Evolutionary conservation across 2,329 filamentous ascomycete species (phyloP).

Genomic region (Penicillium sp.): DNA sequence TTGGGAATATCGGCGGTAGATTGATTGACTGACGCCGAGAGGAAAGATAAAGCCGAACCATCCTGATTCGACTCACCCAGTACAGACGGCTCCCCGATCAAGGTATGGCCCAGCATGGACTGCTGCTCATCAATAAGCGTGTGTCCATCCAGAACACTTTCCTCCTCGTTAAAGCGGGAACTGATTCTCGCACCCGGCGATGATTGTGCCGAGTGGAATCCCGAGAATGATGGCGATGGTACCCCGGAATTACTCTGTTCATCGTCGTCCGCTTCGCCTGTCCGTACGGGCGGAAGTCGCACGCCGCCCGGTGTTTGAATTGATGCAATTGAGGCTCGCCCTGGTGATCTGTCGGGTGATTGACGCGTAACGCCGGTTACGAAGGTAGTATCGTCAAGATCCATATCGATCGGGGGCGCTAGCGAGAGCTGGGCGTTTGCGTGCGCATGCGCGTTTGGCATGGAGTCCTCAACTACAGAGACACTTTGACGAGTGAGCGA

Average conservation of each 20-base stretch:
- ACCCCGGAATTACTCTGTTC: conserved; percentile 20
- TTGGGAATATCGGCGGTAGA: conserved; percentile 16
- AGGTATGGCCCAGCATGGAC: conserved; percentile 4
- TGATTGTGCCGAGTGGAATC: conserved; percentile 27
- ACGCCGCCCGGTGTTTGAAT: conserved; percentile 15
- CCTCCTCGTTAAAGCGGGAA: not conserved
- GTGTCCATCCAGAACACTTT: conserved; percentile 24
- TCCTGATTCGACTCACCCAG: conserved; percentile 18
- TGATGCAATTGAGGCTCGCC: conserved; percentile 10
- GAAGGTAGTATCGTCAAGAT: conserved; percentile 26
- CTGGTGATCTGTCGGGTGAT: conserved; percentile 12
- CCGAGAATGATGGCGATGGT: conserved; percentile 27
- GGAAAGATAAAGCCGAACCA: conserved; percentile 20
- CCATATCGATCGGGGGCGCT: conserved; percentile 16
- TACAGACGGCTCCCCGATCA: not conserved
- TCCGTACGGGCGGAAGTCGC: conserved; percentile 2
- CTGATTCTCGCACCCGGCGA: conserved; percentile 20
- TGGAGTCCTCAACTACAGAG: conserved; percentile 31
- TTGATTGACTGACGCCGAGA: conserved; percentile 21
- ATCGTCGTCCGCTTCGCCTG: conserved; percentile 16
- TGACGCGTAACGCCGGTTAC: conserved; percentile 20
- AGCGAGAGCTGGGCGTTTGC: no score
- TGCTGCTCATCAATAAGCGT: conserved; percentile 23
- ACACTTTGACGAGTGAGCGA: conserved; percentile 38
- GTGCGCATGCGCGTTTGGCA: conserved; percentile 25